phyloP scores from a whole-genome alignment of 345 rosid species.

The Aegle marmelos region DNA sequence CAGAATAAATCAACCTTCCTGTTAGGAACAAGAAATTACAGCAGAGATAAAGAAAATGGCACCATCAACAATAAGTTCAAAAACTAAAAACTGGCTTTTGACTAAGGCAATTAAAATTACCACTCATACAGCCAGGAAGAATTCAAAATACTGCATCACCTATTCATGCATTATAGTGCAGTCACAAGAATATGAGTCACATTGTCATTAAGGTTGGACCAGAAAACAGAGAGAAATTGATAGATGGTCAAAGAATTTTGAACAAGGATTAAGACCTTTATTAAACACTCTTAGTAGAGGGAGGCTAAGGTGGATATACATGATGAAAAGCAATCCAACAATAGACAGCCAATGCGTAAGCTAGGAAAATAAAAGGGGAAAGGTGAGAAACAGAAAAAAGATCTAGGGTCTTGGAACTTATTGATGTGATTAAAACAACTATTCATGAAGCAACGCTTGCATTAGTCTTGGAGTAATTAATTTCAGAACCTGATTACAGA shows the following conservation, averaged over 20 bases:
- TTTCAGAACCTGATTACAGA: background rate
- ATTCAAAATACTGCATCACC: background rate
- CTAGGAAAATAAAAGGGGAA: background rate
- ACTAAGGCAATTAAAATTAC: background rate
- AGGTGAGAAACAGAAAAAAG: background rate
- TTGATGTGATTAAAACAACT: background rate
- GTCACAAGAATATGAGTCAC: background rate
- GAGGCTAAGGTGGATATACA: background rate
- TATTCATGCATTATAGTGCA: background rate
- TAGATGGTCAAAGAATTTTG: background rate
- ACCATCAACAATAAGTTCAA: background rate
- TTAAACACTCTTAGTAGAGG: background rate
- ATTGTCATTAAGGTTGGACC: background rate
- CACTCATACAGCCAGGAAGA: background rate
- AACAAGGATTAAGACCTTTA: background rate
- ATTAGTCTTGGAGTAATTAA: background rate
- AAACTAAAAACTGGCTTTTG: background rate
- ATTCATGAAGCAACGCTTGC: background rate
- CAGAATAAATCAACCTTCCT: slow-evolving; percentile 18
- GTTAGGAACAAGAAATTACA: slow-evolving; percentile 20
- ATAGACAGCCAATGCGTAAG: background rate
- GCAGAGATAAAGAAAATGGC: background rate
- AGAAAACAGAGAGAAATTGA: background rate
- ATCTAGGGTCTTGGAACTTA: background rate
- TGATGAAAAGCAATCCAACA: background rate